These are phyloP conservation scores for Pseudocercospora fijiensis DNA, from an alignment of 2,329 filamentous ascomycete genomes.

Conservation along the genomic window DNA sequence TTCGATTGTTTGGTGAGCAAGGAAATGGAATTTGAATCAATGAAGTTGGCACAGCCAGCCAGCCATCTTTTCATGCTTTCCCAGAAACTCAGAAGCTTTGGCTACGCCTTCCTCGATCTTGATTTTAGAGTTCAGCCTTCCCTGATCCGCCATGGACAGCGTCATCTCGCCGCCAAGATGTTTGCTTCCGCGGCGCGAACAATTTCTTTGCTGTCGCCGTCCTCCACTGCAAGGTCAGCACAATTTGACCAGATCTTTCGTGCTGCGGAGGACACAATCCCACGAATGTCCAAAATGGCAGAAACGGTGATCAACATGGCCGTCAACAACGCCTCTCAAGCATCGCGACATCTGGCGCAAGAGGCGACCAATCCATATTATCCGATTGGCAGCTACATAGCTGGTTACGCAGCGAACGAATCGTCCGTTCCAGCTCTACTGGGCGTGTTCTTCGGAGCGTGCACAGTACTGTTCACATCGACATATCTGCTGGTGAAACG, in stretches of 20 bases:
- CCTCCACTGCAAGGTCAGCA: not conserved
- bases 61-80: not conserved
- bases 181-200: not conserved
- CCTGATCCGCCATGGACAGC: not conserved
- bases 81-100: not conserved
- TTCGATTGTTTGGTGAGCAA: not conserved
- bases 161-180: not conserved
- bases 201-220: not conserved
- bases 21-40: not conserved
- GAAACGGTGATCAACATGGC: constrained; percentile 12
- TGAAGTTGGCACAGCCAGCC: not conserved
- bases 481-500: constrained; percentile 57
- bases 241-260: not conserved
- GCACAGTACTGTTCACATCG: constrained; percentile 56
- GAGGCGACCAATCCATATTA: constrained; percentile 62
- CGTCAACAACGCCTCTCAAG: constrained; percentile 10
- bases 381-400: constrained; percentile 62
- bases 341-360: constrained; percentile 32
- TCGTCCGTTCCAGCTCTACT: constrained; percentile 60
- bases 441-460: constrained; percentile 58
- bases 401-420: constrained; percentile 66
- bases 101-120: not conserved
- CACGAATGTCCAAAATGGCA: not conserved
- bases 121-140: not conserved
- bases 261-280: not conserved